A percentile compares a stretch with the other conserved stretches of the same genome.
phyloP scores from a whole-genome alignment of 768 basidiomycete species.

The Ephemerocybe angulata region DNA sequence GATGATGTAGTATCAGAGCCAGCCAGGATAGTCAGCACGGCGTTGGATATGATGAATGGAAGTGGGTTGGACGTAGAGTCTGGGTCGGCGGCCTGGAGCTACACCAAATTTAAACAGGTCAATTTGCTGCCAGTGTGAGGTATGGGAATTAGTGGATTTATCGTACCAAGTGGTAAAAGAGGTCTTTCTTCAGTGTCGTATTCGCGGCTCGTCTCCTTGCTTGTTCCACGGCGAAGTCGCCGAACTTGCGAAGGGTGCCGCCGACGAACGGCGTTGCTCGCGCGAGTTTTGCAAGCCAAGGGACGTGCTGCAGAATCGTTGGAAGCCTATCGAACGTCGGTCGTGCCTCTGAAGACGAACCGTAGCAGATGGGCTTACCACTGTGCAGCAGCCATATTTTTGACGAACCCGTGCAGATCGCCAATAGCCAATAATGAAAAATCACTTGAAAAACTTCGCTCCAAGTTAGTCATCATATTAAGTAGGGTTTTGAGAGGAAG shows the following conservation, averaged over 20 bases:
- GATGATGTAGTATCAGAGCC: slow-evolving; percentile 31
- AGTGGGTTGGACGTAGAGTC: slow-evolving; percentile 13
- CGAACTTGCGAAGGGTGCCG: slow-evolving; percentile 3
- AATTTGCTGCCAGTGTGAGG: background rate
- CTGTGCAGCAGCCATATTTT: slow-evolving; percentile 22
- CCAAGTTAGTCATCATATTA: background rate
- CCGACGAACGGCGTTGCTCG: slow-evolving; percentile 4
- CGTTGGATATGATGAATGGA: slow-evolving; percentile 14
- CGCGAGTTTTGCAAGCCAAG: slow-evolving; percentile 10
- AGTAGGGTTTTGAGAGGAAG: too few species aligned
- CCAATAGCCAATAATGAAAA: slow-evolving; percentile 25
- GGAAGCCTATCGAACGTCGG: slow-evolving; percentile 9
- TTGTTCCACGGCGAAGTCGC: slow-evolving; percentile 12
- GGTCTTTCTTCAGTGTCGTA: slow-evolving; percentile 20
- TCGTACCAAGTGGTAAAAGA: slow-evolving; percentile 26
- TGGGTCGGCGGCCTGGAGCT: slow-evolving; percentile 19
- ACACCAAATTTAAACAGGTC: background rate
- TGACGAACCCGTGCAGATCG: slow-evolving; percentile 22
- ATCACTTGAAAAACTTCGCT: slow-evolving; percentile 25
- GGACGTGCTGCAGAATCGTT: slow-evolving; percentile 15
- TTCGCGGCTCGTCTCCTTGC: slow-evolving; percentile 18
- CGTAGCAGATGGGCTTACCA: slow-evolving; percentile 11
- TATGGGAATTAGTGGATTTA: background rate
- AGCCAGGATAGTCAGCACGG: slow-evolving; percentile 27
- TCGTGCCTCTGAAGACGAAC: background rate